phyloP scores from a whole-genome alignment of 2,329 filamentous ascomycete genomes.

The Paramyrothecium roridum region DNA sequence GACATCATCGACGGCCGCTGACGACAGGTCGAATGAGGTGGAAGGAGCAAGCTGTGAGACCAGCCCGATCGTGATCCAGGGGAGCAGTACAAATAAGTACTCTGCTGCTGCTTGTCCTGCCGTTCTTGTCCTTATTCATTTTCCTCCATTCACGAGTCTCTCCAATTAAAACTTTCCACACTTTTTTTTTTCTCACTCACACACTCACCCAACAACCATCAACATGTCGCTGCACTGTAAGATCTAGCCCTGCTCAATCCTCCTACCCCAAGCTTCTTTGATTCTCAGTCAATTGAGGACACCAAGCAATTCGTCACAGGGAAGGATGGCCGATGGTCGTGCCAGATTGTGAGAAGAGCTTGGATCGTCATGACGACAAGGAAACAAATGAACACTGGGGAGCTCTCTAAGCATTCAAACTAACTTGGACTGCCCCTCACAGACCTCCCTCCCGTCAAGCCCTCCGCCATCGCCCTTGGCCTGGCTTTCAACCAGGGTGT shows the following conservation, averaged over 20 bases:
- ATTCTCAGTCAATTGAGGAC: neutral
- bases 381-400: too few relatives aligned
- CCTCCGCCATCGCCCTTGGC: conserved; percentile 94
- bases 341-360: too few relatives aligned
- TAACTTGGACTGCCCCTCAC: neutral
- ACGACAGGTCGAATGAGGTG: conserved; percentile 21
- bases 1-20: conserved; percentile 37
- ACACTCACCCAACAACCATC: conserved; percentile 13
- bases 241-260: conserved; percentile 18
- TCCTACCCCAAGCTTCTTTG: neutral
- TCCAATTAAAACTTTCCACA: neutral
- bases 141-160: conserved; percentile 1
- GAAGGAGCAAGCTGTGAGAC: conserved; percentile 16
- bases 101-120: neutral
- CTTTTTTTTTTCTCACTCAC: neutral
- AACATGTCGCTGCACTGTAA: conserved; percentile 60
- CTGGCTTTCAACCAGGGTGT: conserved; percentile 93
- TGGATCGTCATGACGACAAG: too few relatives aligned
- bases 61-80: conserved; percentile 18
- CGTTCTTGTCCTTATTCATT: neutral
- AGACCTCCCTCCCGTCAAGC: conserved; percentile 80
- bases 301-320: too few relatives aligned
- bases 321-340: too few relatives aligned
- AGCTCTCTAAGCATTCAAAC: neutral
- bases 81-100: conserved; percentile 14